Evolutionary conservation across 1,139 yeast species (phyloP).

Genomic region (Wickerhamomyces sp.): DNA sequence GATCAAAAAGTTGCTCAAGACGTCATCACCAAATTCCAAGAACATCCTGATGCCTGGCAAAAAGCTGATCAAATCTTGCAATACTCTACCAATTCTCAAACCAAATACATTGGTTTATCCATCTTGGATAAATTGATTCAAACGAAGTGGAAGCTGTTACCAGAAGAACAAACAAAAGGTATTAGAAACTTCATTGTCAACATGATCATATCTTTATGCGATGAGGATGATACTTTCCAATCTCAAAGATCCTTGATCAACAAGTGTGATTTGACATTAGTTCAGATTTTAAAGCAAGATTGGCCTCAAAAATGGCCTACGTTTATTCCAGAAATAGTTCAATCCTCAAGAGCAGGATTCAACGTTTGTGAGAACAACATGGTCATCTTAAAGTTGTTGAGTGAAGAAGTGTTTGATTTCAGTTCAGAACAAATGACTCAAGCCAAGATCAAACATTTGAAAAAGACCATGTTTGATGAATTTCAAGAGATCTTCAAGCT

Average conservation of each 20-base stretch:
- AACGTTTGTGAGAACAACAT: constrained; percentile 97
- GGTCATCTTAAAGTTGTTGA: constrained; percentile 80
- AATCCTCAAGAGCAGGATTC: constrained; percentile 76
- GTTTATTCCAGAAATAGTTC: constrained; percentile 88
- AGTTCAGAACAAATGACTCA: constrained; percentile 95
- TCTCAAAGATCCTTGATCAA: constrained; percentile 79
- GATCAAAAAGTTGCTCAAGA: constrained; percentile 82
- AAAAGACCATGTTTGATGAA: constrained; percentile 80
- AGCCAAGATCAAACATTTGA: constrained; percentile 82
- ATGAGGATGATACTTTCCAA: constrained; percentile 71
- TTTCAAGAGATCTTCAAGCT: constrained; percentile 89
- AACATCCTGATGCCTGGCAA: constrained; percentile 94
- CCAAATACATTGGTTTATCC: constrained; percentile 88
- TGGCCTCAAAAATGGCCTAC: constrained; percentile 99
- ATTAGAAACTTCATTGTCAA: constrained; percentile 89
- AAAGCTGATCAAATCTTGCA: constrained; percentile 87
- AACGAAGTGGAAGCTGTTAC: constrained; percentile 90
- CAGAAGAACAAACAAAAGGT: constrained; percentile 80
- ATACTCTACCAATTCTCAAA: constrained; percentile 70
- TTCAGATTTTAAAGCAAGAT: constrained; percentile 91
- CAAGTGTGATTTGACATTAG: constrained; percentile 90
- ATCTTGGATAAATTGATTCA: constrained; percentile 85
- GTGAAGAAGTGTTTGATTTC: constrained; percentile 95
- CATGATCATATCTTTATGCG: constrained; percentile 90
- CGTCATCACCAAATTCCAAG: constrained; percentile 83